Evolutionary conservation across 495 filamentous ascomycete species (phyloP).

Genomic region (Podospora pseudoanserina): DNA sequence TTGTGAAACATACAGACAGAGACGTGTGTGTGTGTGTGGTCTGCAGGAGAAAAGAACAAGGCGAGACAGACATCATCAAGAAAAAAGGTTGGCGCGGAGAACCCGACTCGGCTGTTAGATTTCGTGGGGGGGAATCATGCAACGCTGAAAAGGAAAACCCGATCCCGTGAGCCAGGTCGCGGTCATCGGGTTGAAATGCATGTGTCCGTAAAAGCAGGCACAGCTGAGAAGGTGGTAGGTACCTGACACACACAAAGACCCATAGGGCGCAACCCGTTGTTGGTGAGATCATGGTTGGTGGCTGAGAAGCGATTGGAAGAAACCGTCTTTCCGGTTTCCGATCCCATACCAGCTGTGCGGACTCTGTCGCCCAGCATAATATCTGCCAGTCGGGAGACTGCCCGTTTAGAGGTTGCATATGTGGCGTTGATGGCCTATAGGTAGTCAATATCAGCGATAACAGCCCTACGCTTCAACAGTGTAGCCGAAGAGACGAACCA

Average conservation of each 20-base stretch:
- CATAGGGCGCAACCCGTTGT: background rate
- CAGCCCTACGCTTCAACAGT: background rate
- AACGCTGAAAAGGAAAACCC: background rate
- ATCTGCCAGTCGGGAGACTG: background rate
- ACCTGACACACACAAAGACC: background rate
- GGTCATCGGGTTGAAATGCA: background rate
- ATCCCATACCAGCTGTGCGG: background rate
- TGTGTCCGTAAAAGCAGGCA: background rate
- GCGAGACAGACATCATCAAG: background rate
- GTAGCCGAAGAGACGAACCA: background rate
- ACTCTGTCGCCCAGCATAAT: background rate
- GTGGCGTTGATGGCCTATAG: background rate
- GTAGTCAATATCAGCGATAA: background rate
- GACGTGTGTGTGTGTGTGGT: background rate
- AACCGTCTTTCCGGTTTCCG: background rate
- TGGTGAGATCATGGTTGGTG: background rate
- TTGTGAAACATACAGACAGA: background rate
- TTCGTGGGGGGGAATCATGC: background rate
- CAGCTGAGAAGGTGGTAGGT: background rate
- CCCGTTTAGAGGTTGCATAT: background rate
- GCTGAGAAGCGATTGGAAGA: background rate
- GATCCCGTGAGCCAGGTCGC: background rate
- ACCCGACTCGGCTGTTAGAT: background rate
- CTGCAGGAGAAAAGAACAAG: background rate
- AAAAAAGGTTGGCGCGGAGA: background rate